Percentiles rank a stretch among this genome's conserved stretches.
These are phyloP conservation scores for Fusarium setosum DNA, from an alignment of 2,329 filamentous ascomycete genomes.

Conservation along the genomic window DNA sequence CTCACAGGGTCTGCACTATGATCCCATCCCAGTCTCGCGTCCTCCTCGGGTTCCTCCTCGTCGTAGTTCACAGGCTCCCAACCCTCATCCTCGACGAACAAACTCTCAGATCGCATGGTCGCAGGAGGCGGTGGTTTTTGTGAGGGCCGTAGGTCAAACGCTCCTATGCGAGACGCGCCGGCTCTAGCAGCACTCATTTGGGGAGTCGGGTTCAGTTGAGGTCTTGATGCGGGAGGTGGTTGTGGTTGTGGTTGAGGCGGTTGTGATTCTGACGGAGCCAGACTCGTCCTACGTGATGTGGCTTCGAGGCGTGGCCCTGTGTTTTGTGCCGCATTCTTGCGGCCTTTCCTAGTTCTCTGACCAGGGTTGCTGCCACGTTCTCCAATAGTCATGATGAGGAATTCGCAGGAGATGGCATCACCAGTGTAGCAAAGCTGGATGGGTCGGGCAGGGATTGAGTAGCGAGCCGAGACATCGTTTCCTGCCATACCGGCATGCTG, in stretches of 20 bases:
- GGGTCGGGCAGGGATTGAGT: conserved; percentile 77
- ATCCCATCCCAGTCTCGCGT: conserved; percentile 80
- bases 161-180: conserved; percentile 49
- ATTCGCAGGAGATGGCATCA: conserved; percentile 78
- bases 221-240: conserved; percentile 42
- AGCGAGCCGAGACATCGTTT: conserved; percentile 73
- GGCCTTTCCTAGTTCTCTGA: conserved; percentile 60
- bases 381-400: conserved; percentile 85
- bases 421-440: conserved; percentile 78
- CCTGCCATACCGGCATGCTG: conserved; percentile 78
- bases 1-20: conserved; percentile 72
- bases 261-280: conserved; percentile 50
- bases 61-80: conserved; percentile 77
- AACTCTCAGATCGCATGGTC: conserved; percentile 71
- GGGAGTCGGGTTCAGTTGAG: conserved; percentile 48
- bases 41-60: conserved; percentile 72
- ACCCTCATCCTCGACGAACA: conserved; percentile 81
- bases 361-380: conserved; percentile 65
- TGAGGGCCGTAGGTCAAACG: conserved; percentile 62
- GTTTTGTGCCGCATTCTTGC: conserved; percentile 51
- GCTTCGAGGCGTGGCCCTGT: conserved; percentile 59
- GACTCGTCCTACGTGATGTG: conserved; percentile 57
- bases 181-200: conserved; percentile 49
- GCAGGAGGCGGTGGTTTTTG: conserved; percentile 65
- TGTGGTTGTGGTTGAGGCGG: conserved; percentile 34